A percentile compares a stretch with the other conserved stretches of the same genome.
phyloP scores from a whole-genome alignment of 495 filamentous ascomycete genomes.

The Neurospora sp. region DNA sequence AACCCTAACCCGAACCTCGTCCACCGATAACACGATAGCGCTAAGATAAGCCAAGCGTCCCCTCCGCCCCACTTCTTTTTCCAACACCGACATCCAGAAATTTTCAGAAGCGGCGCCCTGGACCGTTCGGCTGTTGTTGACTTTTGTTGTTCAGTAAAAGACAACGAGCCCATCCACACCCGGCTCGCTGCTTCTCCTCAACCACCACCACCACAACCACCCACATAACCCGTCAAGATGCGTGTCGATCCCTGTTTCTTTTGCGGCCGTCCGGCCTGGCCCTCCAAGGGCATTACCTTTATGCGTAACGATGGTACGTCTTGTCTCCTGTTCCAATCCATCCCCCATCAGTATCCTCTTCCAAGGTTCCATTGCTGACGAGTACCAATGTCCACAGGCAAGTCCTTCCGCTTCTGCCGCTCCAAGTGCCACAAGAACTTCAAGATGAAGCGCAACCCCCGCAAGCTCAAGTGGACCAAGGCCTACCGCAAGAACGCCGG shows the following conservation, averaged over 20 bases:
- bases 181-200: not conserved
- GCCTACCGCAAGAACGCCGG: constrained; percentile 65
- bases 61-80: constrained; percentile 10
- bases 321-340: not conserved
- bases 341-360: too few relatives aligned
- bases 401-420: constrained; percentile 64
- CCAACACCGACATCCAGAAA: constrained; percentile 8
- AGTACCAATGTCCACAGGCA: constrained; percentile 5
- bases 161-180: not conserved
- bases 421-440: constrained; percentile 96
- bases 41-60: constrained; percentile 4
- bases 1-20: not conserved
- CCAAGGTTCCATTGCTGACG: too few relatives aligned
- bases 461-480: constrained; percentile 83
- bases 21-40: not conserved
- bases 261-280: constrained; percentile 76
- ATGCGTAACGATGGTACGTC: constrained; percentile 58
- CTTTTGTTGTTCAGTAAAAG: not conserved
- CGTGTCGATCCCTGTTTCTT: constrained; percentile 80
- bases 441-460: constrained; percentile 89
- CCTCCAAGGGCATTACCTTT: constrained; percentile 75
- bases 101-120: constrained; percentile 4
- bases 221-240: constrained; percentile 23
- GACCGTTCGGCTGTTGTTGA: not conserved
- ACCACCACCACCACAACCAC: constrained; percentile 2